phyloP scores from a whole-genome alignment of 1,139 yeast genomes.

The Geotrichum reessii region DNA sequence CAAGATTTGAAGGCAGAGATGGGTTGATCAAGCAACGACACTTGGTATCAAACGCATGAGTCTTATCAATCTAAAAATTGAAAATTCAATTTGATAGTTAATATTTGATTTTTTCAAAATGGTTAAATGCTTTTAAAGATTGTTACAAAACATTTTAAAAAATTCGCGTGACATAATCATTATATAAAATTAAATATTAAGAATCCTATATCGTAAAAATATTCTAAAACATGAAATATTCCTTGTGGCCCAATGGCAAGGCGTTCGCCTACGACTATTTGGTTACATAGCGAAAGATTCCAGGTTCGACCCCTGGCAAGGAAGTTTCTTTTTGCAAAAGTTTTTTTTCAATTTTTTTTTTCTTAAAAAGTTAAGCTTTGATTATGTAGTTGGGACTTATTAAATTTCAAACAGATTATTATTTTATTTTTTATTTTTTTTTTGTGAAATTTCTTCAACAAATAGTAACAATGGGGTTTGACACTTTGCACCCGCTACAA shows the following conservation, averaged over 20 bases:
- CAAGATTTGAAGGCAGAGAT: too few relatives aligned
- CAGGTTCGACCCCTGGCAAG: constrained; percentile 39
- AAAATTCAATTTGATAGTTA: too few relatives aligned
- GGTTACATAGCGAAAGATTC: constrained; percentile 31
- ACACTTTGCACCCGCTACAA: background rate
- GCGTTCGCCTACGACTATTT: constrained; percentile 29
- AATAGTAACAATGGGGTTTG: background rate
- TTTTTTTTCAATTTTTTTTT: too few relatives aligned
- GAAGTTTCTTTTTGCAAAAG: constrained; percentile 29
- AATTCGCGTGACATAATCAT: too few relatives aligned
- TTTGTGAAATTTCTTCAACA: background rate
- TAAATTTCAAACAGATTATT: background rate
- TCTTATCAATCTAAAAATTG: too few relatives aligned
- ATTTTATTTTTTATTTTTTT: background rate
- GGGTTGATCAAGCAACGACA: too few relatives aligned
- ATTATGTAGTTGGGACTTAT: background rate
- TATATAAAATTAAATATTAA: too few relatives aligned
- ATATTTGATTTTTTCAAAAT: too few relatives aligned
- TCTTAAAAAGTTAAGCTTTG: background rate
- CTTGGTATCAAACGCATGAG: too few relatives aligned
- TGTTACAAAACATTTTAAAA: too few relatives aligned
- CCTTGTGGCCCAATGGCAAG: constrained; percentile 33
- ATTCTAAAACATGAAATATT: constrained; percentile 12
- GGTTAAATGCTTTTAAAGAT: too few relatives aligned
- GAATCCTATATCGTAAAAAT: too few relatives aligned